phyloP scores from a whole-genome alignment of 2,329 filamentous ascomycete genomes.

The Blastomyces gilchristii region DNA sequence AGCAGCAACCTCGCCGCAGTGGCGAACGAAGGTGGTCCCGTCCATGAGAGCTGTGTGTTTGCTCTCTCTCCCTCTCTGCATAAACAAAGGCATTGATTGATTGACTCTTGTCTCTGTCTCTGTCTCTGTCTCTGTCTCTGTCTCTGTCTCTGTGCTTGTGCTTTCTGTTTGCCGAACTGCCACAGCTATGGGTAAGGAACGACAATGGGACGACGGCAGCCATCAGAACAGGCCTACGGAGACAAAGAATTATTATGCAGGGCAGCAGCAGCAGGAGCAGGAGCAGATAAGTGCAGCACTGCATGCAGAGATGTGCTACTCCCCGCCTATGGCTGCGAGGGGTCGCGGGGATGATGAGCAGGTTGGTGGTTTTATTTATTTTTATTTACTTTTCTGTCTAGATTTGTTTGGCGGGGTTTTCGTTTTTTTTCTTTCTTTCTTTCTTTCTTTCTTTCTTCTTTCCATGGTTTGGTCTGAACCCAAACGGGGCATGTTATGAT shows the following conservation, averaged over 20 bases:
- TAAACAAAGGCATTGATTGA: no score
- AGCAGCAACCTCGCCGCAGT: no score
- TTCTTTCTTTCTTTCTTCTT: no score
- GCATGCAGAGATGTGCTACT: background rate
- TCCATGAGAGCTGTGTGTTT: no score
- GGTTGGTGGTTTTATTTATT: background rate
- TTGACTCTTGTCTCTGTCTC: no score
- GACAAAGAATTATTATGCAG: background rate
- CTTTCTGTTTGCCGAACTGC: no score
- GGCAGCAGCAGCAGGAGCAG: background rate
- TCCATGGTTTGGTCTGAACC: background rate
- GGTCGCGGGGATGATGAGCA: background rate
- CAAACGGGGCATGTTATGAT: no score
- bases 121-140: no score
- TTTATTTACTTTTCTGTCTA: background rate
- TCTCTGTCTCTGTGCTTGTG: rapidly evolving
- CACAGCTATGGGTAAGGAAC: background rate
- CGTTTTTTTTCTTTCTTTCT: no score
- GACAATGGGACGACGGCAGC: background rate
- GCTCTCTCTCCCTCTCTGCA: no score
- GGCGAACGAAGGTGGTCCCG: no score
- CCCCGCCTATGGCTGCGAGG: background rate
- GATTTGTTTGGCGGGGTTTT: no score
- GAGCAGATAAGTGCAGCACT: background rate
- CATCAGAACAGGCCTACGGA: background rate